Evolutionary conservation across 768 basidiomycete genomes (phyloP).

Genomic region (Auriscalpium vulgare): DNA sequence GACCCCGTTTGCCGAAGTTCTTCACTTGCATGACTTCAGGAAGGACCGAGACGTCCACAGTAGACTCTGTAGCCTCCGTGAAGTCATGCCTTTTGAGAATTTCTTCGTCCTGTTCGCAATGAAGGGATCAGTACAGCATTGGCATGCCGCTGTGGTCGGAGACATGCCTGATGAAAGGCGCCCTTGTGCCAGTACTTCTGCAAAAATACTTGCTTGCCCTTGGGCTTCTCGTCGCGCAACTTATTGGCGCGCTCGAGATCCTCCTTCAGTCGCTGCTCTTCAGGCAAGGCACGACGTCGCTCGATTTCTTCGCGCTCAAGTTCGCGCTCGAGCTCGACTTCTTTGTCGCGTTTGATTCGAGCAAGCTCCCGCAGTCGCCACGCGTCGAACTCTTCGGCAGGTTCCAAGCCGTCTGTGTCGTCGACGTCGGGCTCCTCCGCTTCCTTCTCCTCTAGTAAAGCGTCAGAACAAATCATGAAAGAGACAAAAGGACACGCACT

Average conservation of each 20-base stretch:
- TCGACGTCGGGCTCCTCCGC: conserved; percentile 82
- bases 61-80: conserved; percentile 84
- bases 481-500: conserved; percentile 45
- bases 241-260: conserved; percentile 84
- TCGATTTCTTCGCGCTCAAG: conserved; percentile 89
- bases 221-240: conserved; percentile 78
- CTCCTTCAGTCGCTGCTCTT: conserved; percentile 87
- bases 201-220: conserved; percentile 86
- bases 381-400: conserved; percentile 85
- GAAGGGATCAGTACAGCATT: not conserved
- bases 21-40: conserved; percentile 97
- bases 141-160: not conserved
- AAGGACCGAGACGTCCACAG: conserved; percentile 78
- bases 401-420: conserved; percentile 91
- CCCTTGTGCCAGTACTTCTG: conserved; percentile 99
- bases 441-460: conserved; percentile 75
- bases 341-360: conserved; percentile 92
- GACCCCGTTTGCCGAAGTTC: conserved; percentile 87
- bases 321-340: conserved; percentile 74
- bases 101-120: conserved; percentile 64
- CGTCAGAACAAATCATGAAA: not conserved
- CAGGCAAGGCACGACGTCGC: conserved; percentile 83
- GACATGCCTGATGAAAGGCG: conserved; percentile 87
- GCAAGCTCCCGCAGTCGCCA: conserved; percentile 92
- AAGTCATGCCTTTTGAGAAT: conserved; percentile 78